These are phyloP conservation scores for Beauveria pseudobassiana DNA, from an alignment of 2,329 filamentous ascomycete genomes.

Conservation along the genomic window DNA sequence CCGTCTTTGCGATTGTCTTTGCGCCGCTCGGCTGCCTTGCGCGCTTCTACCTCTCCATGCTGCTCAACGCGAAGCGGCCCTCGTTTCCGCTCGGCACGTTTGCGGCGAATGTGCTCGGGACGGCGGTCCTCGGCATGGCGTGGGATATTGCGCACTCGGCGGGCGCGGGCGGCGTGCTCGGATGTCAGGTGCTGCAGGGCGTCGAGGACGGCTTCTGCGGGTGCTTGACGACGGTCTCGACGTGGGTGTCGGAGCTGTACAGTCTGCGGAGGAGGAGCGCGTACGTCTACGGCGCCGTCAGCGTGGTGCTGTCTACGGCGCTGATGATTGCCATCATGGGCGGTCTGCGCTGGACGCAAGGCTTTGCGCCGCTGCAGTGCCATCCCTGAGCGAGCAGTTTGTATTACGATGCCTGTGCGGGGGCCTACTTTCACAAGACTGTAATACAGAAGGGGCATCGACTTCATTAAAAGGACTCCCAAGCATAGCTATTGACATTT, in stretches of 20 bases:
- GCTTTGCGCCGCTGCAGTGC: slow-evolving; percentile 40
- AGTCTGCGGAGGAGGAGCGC: slow-evolving; percentile 44
- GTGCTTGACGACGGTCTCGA: slow-evolving; percentile 58
- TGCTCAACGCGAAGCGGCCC: slow-evolving; percentile 59
- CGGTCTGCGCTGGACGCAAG: slow-evolving; percentile 61
- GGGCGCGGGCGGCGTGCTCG: slow-evolving; percentile 37
- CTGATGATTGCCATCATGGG: slow-evolving; percentile 67
- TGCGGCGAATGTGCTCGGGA: slow-evolving; percentile 70
- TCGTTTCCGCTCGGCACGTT: slow-evolving; percentile 85
- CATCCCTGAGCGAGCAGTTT: not conserved
- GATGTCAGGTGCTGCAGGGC: slow-evolving; percentile 62
- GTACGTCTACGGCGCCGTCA: slow-evolving; percentile 61
- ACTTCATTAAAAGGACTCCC: not conserved
- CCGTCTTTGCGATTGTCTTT: slow-evolving; percentile 71
- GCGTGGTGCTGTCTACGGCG: slow-evolving; percentile 50
- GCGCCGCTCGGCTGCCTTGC: slow-evolving; percentile 71
- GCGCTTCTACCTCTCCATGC: slow-evolving; percentile 64
- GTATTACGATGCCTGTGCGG: not conserved
- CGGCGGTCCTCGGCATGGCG: slow-evolving; percentile 63
- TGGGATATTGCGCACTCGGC: slow-evolving; percentile 70
- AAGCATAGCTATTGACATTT: not conserved
- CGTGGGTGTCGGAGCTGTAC: slow-evolving; percentile 56
- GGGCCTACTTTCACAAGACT: not conserved
- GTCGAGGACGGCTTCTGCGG: slow-evolving; percentile 63
- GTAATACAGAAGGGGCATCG: not conserved